Evolutionary conservation across 1,284 basidiomycete genomes (phyloP).

Genomic region (Sphaerobolus stellatus): DNA sequence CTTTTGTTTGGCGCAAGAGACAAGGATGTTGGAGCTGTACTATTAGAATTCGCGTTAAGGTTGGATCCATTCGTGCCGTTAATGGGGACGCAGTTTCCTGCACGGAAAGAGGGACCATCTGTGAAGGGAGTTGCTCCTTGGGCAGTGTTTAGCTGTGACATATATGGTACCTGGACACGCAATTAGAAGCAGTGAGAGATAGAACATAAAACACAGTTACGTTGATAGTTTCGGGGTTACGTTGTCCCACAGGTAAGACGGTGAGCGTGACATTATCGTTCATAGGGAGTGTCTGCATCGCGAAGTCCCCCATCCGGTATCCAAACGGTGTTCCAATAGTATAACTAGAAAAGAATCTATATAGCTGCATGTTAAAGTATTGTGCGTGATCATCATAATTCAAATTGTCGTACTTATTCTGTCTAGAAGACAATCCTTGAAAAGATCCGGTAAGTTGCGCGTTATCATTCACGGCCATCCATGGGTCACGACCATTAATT

Average conservation of each 20-base stretch:
- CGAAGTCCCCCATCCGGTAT: conserved; percentile 64
- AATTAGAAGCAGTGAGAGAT: too few relatives aligned
- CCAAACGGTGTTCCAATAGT: conserved; percentile 37
- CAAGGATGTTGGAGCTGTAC: too few relatives aligned
- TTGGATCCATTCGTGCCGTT: conserved; percentile 55
- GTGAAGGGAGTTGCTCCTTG: conserved; percentile 48
- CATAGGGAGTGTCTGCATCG: conserved; percentile 55
- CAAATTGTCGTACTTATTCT: conserved; percentile 38
- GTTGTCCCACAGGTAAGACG: conserved; percentile 45
- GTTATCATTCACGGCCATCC: conserved; percentile 52
- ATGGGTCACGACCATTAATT: conserved; percentile 55
- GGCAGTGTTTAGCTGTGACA: conserved; percentile 56
- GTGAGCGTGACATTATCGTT: conserved; percentile 49
- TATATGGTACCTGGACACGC: conserved; percentile 50
- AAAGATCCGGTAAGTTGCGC: conserved; percentile 44
- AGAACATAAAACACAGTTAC: conserved; percentile 28
- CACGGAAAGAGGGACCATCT: conserved; percentile 48
- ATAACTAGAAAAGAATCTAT: conserved; percentile 43
- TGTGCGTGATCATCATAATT: not conserved
- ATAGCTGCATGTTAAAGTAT: not conserved
- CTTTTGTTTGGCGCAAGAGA: conserved; percentile 18
- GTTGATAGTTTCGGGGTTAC: conserved; percentile 42
- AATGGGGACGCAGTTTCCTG: conserved; percentile 53
- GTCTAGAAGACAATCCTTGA: conserved; percentile 50
- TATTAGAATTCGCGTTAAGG: conserved; percentile 39